Evolutionary conservation across 179 eudicot species (phyloP), one percentile per base, ranked within the genome.

Genomic region (Spinacia oleracea): DNA sequence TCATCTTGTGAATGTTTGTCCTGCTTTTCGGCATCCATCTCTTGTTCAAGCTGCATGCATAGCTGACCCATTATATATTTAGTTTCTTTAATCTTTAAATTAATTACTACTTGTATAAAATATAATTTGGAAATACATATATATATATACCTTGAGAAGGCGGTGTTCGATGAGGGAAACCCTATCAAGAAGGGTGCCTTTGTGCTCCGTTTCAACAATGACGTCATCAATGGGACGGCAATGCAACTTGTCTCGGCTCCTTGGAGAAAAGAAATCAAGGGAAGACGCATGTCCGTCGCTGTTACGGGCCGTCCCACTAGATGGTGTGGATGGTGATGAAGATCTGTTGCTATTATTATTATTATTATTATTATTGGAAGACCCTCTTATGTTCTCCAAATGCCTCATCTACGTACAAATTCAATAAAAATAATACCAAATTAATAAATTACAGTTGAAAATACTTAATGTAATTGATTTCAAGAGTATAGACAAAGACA

Each of bases 151-250:
- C 89, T 88, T 80, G 5, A 85, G 83, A 4, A 91, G 84, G 8
- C 87, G 91, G 20, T 86, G 85, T 62, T 91, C 94, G 16, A 89
- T 83, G 48, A 73, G 89, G 29, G 79, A 72, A 6, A 91, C 78
- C 78, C 94, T 84, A 2, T 89, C 89, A 20, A 91, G 81, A 32
- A 91, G 85, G 0, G 86, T 89, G 0, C 94, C 94, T 76, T 91
- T 91, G 32, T 59, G 66, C 77, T 85, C 83, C 10, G 87, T 84
- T 75, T 90, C 94, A n/a, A 83, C 69, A 0, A 87, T 81, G 7
- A 90, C 92, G 23, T 82, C 94, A 0, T 85, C 85, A 11, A 90
- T 83, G 34, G 92, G 88, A 50, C 92, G 92, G 65, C 90, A 90
- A n/a, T 80, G 85, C 25, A 75, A 84, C 75, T 81, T 87, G 75